Conservation (phyloP, 208 protist genomes). For the Leishmania mexicana region DNA sequence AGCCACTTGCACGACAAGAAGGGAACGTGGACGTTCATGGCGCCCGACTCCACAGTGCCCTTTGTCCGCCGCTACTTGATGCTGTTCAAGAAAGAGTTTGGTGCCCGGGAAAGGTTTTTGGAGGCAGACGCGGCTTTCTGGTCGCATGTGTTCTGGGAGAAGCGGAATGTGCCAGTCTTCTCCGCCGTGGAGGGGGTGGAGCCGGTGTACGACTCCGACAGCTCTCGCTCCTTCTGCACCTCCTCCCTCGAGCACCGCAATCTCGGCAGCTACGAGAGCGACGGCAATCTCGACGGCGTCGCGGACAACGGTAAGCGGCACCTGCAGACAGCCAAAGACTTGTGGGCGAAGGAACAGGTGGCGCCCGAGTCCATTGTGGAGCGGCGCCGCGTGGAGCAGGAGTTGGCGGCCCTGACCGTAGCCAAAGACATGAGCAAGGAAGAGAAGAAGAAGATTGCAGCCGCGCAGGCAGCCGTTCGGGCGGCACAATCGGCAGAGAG, state of each 20-base stretch:
- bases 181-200: background rate
- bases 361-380: background rate
- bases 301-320: background rate
- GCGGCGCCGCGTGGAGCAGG: constrained; percentile 1
- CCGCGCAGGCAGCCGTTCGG: background rate
- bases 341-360: background rate
- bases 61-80: constrained; percentile 30
- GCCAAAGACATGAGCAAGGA: background rate
- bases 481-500: background rate
- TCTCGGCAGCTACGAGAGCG: background rate
- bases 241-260: constrained; percentile 3
- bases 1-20: background rate
- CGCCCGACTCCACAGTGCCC: constrained; percentile 13
- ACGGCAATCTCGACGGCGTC: background rate
- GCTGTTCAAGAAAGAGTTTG: constrained; percentile 19
- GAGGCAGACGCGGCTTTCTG: background rate
- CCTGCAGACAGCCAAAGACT: background rate
- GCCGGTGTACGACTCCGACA: background rate
- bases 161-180: background rate
- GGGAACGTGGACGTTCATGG: constrained; percentile 15
- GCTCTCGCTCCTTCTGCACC: background rate
- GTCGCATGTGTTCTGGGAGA: background rate
- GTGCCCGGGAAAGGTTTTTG: background rate
- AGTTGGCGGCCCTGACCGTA: background rate
- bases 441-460: background rate